These are phyloP conservation scores for Aspergillus versicolor DNA, from an alignment of 2,329 filamentous ascomycete genomes.

Conservation along the genomic window DNA sequence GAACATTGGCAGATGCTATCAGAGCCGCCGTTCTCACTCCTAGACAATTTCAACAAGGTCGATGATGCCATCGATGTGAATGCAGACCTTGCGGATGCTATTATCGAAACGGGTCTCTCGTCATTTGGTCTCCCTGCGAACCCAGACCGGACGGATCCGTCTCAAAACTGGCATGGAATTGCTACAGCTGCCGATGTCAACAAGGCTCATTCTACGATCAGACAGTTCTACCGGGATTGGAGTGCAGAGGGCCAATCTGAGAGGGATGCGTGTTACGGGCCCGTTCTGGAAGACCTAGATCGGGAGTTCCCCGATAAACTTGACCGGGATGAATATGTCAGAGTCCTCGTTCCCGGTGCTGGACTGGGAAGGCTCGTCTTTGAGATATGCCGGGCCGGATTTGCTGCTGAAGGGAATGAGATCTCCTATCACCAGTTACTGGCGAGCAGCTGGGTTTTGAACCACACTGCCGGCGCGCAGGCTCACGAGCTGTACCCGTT, in stretches of 20 bases:
- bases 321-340: constrained; percentile 45
- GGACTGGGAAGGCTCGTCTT: constrained; percentile 87
- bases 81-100: constrained; percentile 75
- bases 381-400: constrained; percentile 74
- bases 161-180: constrained; percentile 65
- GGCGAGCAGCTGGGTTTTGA: constrained; percentile 64
- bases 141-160: constrained; percentile 39
- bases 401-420: constrained; percentile 81
- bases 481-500: constrained; percentile 81
- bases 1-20: constrained; percentile 82
- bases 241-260: constrained; percentile 73
- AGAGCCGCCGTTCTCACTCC: constrained; percentile 75
- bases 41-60: constrained; percentile 73
- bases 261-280: constrained; percentile 72
- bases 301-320: constrained; percentile 41
- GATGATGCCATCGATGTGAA: constrained; percentile 90
- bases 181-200: constrained; percentile 76
- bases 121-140: constrained; percentile 60
- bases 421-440: constrained; percentile 97
- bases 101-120: constrained; percentile 67
- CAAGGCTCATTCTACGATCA: constrained; percentile 87
- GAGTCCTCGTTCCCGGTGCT: constrained; percentile 82
- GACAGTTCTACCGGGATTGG: constrained; percentile 96
- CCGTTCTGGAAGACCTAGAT: constrained; percentile 66
- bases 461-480: constrained; percentile 54